A percentile compares a stretch with the other conserved stretches of the same genome.
Conservation (phyloP, 768 basidiomycete genomes). For the Lactarius vividus region DNA sequence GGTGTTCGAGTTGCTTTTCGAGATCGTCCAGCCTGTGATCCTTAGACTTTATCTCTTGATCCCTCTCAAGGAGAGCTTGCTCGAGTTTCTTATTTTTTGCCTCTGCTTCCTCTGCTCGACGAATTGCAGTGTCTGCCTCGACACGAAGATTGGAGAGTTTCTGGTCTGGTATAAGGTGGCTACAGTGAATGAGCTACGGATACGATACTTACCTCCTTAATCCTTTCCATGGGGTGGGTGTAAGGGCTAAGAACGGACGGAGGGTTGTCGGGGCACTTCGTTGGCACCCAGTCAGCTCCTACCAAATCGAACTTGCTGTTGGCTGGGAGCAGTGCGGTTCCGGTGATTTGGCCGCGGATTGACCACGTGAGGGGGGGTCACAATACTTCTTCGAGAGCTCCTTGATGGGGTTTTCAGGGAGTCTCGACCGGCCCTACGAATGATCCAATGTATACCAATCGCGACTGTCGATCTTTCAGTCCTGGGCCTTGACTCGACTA, state of each 20-base stretch:
- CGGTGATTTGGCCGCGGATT: neutral
- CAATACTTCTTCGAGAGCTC: too few species aligned
- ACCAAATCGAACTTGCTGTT: neutral
- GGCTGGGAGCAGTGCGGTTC: neutral
- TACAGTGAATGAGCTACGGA: too few species aligned
- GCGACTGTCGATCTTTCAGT: neutral
- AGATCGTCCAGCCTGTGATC: constrained; percentile 21
- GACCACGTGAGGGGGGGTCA: neutral
- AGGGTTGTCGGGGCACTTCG: constrained; percentile 3
- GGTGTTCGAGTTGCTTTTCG: neutral
- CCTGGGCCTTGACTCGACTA: neutral
- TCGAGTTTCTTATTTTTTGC: constrained; percentile 16
- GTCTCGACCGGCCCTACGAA: too few species aligned
- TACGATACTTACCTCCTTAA: constrained; percentile 13
- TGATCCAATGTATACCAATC: neutral
- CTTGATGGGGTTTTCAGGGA: neutral
- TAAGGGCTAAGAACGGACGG: neutral
- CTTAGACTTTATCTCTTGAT: constrained; percentile 22
- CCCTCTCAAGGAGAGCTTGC: constrained; percentile 21
- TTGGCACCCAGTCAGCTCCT: neutral
- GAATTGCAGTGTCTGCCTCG: constrained; percentile 13
- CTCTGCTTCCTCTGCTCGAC: constrained; percentile 15
- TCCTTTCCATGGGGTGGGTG: constrained; percentile 18
- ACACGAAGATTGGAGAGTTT: constrained; percentile 19
- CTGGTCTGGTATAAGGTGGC: neutral